These are phyloP conservation scores for Schwanniomyces vanrijiae DNA, from an alignment of 805 yeast genomes.

Conservation along the genomic window DNA sequence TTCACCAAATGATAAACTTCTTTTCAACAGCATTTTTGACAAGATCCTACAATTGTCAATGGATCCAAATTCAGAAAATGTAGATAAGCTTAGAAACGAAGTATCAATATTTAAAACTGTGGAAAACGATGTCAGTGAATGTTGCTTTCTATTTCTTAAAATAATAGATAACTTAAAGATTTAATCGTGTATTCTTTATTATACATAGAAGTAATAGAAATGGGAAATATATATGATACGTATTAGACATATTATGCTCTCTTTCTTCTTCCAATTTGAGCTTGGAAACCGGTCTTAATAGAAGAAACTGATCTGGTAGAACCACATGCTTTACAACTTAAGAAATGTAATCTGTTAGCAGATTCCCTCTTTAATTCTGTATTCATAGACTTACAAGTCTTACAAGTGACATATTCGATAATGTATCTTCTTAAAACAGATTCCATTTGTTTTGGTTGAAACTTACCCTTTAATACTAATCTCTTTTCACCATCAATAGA, in stretches of 20 bases:
- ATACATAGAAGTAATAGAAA: conserved; percentile 9
- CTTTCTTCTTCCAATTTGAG: conserved; percentile 90
- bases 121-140: conserved; percentile 55
- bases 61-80: conserved; percentile 9
- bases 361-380: conserved; percentile 94
- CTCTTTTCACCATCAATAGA: conserved; percentile 98
- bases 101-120: conserved; percentile 55
- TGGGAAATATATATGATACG: conserved; percentile 2
- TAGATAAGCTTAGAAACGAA: conserved; percentile 24
- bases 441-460: conserved; percentile 97
- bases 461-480: conserved; percentile 95
- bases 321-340: conserved; percentile 98
- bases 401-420: conserved; percentile 96
- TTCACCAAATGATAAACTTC: not conserved
- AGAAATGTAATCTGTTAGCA: conserved; percentile 92
- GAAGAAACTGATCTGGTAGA: conserved; percentile 95
- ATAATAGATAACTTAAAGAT: conserved; percentile 20
- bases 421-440: conserved; percentile 94
- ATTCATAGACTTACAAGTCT: conserved; percentile 97
- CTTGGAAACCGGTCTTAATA: conserved; percentile 99
- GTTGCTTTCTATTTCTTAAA: conserved; percentile 71
- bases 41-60: conserved; percentile 15
- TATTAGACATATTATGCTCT: conserved; percentile 33
- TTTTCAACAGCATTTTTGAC: conserved; percentile 8
- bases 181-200: conserved; percentile 9